phyloP scores from a whole-genome alignment of 2,329 filamentous ascomycete genomes.

The Nothophaeocryptopus gaeumannii region DNA sequence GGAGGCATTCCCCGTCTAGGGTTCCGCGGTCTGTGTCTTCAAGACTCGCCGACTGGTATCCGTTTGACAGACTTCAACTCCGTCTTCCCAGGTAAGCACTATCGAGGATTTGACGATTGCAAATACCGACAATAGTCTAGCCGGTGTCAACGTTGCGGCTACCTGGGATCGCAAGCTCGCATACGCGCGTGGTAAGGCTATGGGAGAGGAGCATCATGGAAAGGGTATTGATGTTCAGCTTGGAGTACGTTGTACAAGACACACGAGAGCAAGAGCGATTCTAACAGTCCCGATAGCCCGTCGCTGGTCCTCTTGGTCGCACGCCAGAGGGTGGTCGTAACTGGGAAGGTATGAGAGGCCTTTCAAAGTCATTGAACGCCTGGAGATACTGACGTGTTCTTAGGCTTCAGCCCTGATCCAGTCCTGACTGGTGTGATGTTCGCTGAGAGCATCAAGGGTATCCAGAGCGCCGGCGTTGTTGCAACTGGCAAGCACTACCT shows the following conservation, averaged over 20 bases:
- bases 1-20: slow-evolving; percentile 36
- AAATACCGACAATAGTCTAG: slow-evolving; percentile 3
- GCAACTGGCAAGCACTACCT: slow-evolving; percentile 55
- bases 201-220: slow-evolving; percentile 33
- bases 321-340: slow-evolving; percentile 26
- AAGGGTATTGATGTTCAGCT: slow-evolving; percentile 62
- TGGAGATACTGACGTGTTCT: too few relatives aligned
- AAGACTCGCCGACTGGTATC: slow-evolving; percentile 43
- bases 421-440: slow-evolving; percentile 50
- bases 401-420: slow-evolving; percentile 62
- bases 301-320: slow-evolving; percentile 56
- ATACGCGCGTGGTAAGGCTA: slow-evolving; percentile 32
- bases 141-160: slow-evolving; percentile 43
- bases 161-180: slow-evolving; percentile 43
- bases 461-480: slow-evolving; percentile 45
- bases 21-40: slow-evolving; percentile 43
- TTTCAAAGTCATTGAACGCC: too few relatives aligned
- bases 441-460: slow-evolving; percentile 27
- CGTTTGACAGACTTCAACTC: slow-evolving; percentile 42
- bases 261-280: too few relatives aligned
- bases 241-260: slow-evolving; percentile 38
- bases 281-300: slow-evolving; percentile 41
- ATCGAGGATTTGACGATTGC: too few relatives aligned
- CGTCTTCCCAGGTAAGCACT: slow-evolving; percentile 33
- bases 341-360: slow-evolving; percentile 46